phyloP scores from a whole-genome alignment of 2,329 filamentous ascomycete genomes.

The Colletotrichum sp. region DNA sequence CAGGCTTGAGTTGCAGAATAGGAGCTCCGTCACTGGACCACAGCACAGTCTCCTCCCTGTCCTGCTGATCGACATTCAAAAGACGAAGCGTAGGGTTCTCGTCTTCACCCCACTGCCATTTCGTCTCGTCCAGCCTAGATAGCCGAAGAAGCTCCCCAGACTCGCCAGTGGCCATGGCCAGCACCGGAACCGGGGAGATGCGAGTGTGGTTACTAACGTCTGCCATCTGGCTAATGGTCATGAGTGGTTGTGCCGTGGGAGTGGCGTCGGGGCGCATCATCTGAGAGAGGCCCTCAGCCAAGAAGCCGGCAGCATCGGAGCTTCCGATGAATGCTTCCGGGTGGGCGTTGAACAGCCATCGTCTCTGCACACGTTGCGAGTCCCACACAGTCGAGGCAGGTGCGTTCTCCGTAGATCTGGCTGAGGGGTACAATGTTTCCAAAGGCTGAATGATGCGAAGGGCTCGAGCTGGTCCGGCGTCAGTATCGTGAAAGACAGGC shows the following conservation, averaged over 20 bases:
- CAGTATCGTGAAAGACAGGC: neutral
- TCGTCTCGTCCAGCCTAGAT: constrained; percentile 52
- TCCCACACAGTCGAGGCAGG: constrained; percentile 1
- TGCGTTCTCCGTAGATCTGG: neutral
- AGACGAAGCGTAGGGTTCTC: constrained; percentile 52
- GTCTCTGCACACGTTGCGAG: constrained; percentile 36
- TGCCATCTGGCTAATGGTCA: constrained; percentile 62
- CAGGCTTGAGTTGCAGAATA: constrained; percentile 57
- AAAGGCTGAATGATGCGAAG: constrained; percentile 7
- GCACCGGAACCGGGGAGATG: constrained; percentile 35
- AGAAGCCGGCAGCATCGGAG: constrained; percentile 30
- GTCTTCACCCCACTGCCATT: constrained; percentile 59
- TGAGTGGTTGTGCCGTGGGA: constrained; percentile 35
- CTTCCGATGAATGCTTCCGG: constrained; percentile 54
- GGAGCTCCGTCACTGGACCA: constrained; percentile 60
- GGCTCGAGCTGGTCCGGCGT: neutral
- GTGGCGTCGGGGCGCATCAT: constrained; percentile 31
- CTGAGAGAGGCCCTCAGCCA: constrained; percentile 41
- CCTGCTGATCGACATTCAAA: constrained; percentile 43
- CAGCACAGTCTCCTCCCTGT: constrained; percentile 50
- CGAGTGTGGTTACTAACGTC: constrained; percentile 38
- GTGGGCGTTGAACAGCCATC: constrained; percentile 57
- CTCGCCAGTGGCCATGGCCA: constrained; percentile 59
- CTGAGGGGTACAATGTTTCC: constrained; percentile 3
- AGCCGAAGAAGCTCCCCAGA: constrained; percentile 64